Percentiles rank a stretch among this genome's conserved stretches.
Conservation (phyloP, 2,329 filamentous ascomycete species). For the Colletotrichum spinosum region DNA sequence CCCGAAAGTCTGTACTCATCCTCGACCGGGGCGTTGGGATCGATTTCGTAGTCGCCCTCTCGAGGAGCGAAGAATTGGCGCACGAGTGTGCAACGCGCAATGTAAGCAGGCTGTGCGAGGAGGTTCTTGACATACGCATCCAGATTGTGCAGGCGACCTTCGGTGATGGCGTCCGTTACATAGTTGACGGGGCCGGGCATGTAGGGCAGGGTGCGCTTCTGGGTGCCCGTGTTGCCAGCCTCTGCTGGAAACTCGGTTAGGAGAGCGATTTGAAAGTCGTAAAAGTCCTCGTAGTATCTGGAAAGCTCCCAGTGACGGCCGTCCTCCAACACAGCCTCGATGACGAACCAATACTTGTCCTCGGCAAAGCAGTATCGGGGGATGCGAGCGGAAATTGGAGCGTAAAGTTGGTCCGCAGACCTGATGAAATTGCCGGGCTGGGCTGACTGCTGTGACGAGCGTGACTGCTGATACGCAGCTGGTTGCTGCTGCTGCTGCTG, state of each 20-base stretch:
- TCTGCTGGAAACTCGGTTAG: slow-evolving; percentile 93
- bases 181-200: slow-evolving; percentile 99
- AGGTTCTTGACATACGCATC: slow-evolving; percentile 97
- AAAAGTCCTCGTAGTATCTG: slow-evolving; percentile 97
- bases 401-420: slow-evolving; percentile 69
- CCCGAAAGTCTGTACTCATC: slow-evolving; percentile 82
- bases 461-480: slow-evolving; percentile 40
- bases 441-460: slow-evolving; percentile 46
- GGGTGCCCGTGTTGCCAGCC: slow-evolving; percentile 84
- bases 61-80: slow-evolving; percentile 91
- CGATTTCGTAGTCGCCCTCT: slow-evolving; percentile 93
- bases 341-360: slow-evolving; percentile 99
- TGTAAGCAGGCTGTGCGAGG: slow-evolving; percentile 84
- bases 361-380: slow-evolving; percentile 95
- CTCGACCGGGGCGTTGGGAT: slow-evolving; percentile 71
- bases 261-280: slow-evolving; percentile 96
- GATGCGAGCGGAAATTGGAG: slow-evolving; percentile 86
- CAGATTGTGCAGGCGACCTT: slow-evolving; percentile 90
- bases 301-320: slow-evolving; percentile 93
- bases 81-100: slow-evolving; percentile 85
- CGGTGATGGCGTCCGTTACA: slow-evolving; percentile 97
- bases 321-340: slow-evolving; percentile 91
- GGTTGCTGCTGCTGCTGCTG: slow-evolving; percentile 48
- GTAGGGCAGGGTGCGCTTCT: slow-evolving; percentile 88
- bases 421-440: slow-evolving; percentile 55